Percentiles rank a stretch among this genome's conserved stretches.
phyloP scores from a whole-genome alignment of 2,329 filamentous ascomycete genomes.

The Nothophoma quercina region DNA sequence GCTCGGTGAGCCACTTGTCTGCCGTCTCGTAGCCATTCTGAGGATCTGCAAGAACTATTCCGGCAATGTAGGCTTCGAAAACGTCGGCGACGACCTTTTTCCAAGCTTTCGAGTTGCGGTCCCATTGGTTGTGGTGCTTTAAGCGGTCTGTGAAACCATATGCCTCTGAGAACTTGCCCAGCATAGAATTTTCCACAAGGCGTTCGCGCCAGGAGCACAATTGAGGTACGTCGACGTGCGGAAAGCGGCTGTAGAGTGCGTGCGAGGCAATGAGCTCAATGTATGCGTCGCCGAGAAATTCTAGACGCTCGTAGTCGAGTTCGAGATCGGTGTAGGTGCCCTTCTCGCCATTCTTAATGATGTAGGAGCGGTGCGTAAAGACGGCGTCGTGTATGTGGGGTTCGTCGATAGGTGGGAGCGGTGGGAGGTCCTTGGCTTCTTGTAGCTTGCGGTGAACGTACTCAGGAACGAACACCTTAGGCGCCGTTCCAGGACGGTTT shows the following conservation, averaged over 20 bases:
- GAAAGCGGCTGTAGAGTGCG: conserved; percentile 77
- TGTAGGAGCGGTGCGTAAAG: conserved; percentile 66
- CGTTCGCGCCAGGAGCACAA: conserved; percentile 79
- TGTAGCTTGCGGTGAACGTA: conserved; percentile 39
- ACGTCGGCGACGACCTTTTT: conserved; percentile 84
- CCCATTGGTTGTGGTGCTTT: conserved; percentile 54
- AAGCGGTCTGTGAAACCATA: conserved; percentile 76
- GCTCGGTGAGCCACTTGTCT: conserved; percentile 73
- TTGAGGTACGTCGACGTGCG: conserved; percentile 69
- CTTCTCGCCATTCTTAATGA: conserved; percentile 29
- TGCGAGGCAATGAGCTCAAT: conserved; percentile 78
- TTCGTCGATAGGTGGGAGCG: conserved; percentile 69
- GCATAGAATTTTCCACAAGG: conserved; percentile 80
- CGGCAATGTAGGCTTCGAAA: conserved; percentile 90
- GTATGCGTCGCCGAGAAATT: conserved; percentile 89
- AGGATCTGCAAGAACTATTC: conserved; percentile 73
- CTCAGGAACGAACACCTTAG: conserved; percentile 32
- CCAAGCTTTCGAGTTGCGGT: conserved; percentile 42
- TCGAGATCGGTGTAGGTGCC: conserved; percentile 27
- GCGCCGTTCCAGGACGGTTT: conserved; percentile 32
- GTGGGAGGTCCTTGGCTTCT: conserved; percentile 56
- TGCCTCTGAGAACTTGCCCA: conserved; percentile 71
- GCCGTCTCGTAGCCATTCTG: conserved; percentile 67
- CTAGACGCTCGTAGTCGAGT: conserved; percentile 77
- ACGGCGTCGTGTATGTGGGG: conserved; percentile 66